These are phyloP conservation scores for Agrocybe praecox DNA, from an alignment of 768 basidiomycete species.

Conservation along the genomic window DNA sequence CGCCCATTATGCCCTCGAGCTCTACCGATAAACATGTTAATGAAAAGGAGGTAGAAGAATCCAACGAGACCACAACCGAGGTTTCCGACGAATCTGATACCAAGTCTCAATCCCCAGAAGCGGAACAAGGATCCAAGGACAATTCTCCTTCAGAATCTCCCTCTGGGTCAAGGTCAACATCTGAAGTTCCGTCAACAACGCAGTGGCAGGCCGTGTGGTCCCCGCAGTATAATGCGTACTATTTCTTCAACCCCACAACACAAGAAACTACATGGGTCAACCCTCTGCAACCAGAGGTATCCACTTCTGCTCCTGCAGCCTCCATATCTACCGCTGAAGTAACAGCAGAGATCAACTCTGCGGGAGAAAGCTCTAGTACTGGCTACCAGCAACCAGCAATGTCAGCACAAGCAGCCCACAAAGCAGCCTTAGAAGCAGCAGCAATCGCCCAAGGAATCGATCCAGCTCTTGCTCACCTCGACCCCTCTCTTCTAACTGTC, in stretches of 20 bases:
- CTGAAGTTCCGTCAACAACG: not conserved
- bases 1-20: not conserved
- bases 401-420: slow-evolving; percentile 33
- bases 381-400: slow-evolving; percentile 7
- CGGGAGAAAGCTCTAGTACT: slow-evolving; percentile 4
- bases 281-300: slow-evolving; percentile 51
- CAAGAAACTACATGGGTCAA: slow-evolving; percentile 86
- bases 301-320: slow-evolving; percentile 7
- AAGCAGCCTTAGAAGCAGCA: slow-evolving; percentile 63
- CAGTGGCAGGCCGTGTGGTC: slow-evolving; percentile 86
- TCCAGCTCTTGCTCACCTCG: slow-evolving; percentile 77
- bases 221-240: slow-evolving; percentile 78
- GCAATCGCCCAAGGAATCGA: slow-evolving; percentile 83
- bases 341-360: slow-evolving; percentile 17
- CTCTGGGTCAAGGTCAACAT: not conserved
- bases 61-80: not conserved
- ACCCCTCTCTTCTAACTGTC: slow-evolving; percentile 62
- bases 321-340: slow-evolving; percentile 2
- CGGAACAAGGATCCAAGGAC: not conserved
- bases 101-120: not conserved
- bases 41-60: not conserved
- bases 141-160: not conserved
- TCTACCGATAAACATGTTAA: not conserved
- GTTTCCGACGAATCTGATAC: not conserved
- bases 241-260: slow-evolving; percentile 79